Evolutionary conservation across 1,284 basidiomycete species (phyloP).

Genomic region (Sanghuangporus weigelae): DNA sequence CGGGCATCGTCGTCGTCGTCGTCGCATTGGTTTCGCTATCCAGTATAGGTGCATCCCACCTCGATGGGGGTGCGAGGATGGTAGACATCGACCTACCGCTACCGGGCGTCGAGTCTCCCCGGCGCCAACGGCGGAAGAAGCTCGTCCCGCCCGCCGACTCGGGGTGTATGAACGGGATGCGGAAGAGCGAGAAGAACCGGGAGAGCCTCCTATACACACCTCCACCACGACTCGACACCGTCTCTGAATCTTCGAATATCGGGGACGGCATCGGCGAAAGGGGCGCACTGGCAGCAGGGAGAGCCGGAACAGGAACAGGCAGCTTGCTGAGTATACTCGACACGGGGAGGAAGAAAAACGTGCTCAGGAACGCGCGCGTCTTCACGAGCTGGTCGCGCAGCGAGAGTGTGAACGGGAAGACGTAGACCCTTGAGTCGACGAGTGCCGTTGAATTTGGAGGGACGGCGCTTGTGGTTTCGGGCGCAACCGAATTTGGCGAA

Average conservation of each 20-base stretch:
- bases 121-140: neutral
- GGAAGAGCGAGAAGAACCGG: conserved; percentile 1
- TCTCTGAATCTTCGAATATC: conserved; percentile 10
- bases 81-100: neutral
- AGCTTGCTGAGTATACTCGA: neutral
- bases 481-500: neutral
- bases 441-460: neutral
- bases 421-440: neutral
- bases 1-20: neutral
- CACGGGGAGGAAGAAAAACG: neutral
- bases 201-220: neutral
- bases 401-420: neutral
- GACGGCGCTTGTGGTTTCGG: neutral
- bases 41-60: conserved; percentile 5
- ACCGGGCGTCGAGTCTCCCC: neutral
- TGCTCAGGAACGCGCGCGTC: neutral
- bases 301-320: neutral
- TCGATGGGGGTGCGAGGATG: neutral
- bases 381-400: neutral
- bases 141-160: neutral
- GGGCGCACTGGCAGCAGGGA: neutral
- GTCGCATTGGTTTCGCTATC: neutral
- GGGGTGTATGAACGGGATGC: neutral
- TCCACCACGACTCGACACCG: too few species aligned
- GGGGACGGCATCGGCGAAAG: neutral